Conservation (phyloP, 768 basidiomycete genomes). For the Trametes maxima region DNA sequence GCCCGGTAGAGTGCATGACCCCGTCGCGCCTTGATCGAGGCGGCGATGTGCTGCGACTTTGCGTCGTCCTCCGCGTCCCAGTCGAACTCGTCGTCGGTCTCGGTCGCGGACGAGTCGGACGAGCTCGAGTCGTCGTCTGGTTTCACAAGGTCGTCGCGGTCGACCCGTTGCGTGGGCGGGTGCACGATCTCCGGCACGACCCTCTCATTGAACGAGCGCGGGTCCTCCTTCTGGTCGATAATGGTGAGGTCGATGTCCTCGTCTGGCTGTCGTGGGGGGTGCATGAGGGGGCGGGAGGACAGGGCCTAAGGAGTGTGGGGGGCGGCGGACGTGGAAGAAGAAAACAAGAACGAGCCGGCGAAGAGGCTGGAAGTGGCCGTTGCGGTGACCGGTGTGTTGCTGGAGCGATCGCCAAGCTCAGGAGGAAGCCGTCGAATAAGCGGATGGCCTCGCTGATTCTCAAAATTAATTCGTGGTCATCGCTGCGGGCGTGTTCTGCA, state of each 20-base stretch:
- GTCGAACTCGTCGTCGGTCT: slow-evolving; percentile 71
- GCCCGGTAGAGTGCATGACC: slow-evolving; percentile 62
- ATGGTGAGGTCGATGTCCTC: slow-evolving; percentile 16
- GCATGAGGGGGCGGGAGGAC: slow-evolving; percentile 7
- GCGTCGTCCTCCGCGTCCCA: slow-evolving; percentile 67
- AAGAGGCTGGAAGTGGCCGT: neutral
- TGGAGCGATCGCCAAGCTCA: slow-evolving; percentile 10
- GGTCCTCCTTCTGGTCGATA: slow-evolving; percentile 18
- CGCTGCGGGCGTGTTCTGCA: neutral
- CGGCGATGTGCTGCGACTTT: slow-evolving; percentile 28
- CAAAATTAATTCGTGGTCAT: neutral
- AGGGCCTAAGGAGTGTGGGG: slow-evolving; percentile 15
- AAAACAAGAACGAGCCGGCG: neutral
- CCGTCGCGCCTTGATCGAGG: slow-evolving; percentile 53
- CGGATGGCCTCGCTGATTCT: neutral
- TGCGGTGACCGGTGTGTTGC: slow-evolving; percentile 3
- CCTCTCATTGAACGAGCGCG: slow-evolving; percentile 14
- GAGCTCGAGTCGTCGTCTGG: slow-evolving; percentile 20
- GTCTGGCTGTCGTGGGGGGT: slow-evolving; percentile 7
- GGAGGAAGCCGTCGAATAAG: slow-evolving; percentile 6
- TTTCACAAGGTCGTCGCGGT: slow-evolving; percentile 28
- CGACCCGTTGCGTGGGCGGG: slow-evolving; percentile 13
- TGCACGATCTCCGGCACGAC: slow-evolving; percentile 20
- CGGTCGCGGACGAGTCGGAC: slow-evolving; percentile 46
- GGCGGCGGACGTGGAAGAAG: neutral